Evolutionary conservation across 345 rosid species (phyloP).

Genomic region (Raphanus sativus): DNA sequence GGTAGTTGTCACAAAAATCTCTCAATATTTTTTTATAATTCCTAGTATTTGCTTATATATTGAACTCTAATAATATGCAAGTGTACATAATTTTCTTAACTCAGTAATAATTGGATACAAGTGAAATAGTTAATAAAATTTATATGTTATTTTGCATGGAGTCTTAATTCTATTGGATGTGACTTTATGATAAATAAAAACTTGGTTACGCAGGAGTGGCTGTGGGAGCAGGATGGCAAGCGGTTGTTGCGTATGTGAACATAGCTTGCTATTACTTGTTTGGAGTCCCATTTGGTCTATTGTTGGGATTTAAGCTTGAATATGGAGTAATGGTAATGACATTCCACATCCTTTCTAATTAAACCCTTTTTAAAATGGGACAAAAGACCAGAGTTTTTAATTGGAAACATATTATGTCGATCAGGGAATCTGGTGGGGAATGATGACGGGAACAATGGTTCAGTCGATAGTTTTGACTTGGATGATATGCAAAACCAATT

Average conservation of each 20-base stretch:
- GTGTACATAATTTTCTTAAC: not conserved
- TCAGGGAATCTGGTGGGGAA: constrained; percentile 83
- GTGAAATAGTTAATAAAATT: not conserved
- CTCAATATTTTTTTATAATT: not conserved
- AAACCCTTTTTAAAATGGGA: not conserved
- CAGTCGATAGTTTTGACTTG: constrained; percentile 57
- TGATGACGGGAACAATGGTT: constrained; percentile 67
- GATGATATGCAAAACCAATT: constrained; percentile 48
- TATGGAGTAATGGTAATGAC: constrained; percentile 58
- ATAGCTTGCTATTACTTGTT: constrained; percentile 66
- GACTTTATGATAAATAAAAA: not conserved
- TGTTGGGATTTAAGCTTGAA: constrained; percentile 67
- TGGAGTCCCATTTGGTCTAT: constrained; percentile 69
- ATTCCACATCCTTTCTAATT: not conserved
- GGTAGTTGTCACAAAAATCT: constrained; percentile 40
- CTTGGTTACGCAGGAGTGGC: constrained; percentile 60
- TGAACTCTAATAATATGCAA: not conserved
- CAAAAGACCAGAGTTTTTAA: not conserved
- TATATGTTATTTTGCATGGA: not conserved
- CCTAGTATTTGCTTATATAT: not conserved
- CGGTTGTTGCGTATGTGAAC: constrained; percentile 64
- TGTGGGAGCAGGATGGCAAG: constrained; percentile 88
- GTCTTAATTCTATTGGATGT: not conserved
- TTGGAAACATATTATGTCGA: not conserved
- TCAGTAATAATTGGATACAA: not conserved